phyloP scores from a whole-genome alignment of 331 rosid species.

The Pyrus hybrid region DNA sequence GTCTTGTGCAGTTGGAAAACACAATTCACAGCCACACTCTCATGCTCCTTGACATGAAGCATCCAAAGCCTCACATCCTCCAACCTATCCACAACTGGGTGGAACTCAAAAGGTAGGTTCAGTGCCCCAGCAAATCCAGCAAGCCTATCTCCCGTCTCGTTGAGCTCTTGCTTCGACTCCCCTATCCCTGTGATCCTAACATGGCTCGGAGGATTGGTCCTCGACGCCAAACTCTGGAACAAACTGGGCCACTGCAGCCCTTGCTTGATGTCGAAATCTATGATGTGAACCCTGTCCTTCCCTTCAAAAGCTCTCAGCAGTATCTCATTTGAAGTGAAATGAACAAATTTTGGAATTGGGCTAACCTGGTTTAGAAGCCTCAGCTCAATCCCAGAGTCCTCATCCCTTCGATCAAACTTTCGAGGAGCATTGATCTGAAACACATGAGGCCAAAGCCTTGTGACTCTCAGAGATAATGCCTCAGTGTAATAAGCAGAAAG shows the following conservation, averaged over 20 bases:
- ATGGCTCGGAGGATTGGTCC: conserved; percentile 81
- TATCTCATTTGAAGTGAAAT: conserved; percentile 88
- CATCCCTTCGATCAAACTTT: conserved; percentile 61
- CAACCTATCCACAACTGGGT: conserved; percentile 85
- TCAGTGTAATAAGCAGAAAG: conserved; percentile 67
- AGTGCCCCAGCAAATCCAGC: conserved; percentile 74
- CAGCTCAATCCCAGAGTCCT: conserved; percentile 52
- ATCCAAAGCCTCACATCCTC: conserved; percentile 98
- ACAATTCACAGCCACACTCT: conserved; percentile 77
- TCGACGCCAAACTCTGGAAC: conserved; percentile 80
- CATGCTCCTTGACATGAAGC: conserved; percentile 97
- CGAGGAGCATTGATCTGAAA: conserved; percentile 50
- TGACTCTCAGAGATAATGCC: conserved; percentile 68
- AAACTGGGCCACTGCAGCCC: conserved; percentile 99
- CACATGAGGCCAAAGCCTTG: conserved; percentile 78
- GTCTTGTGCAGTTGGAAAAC: conserved; percentile 81
- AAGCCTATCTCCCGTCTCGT: conserved; percentile 86
- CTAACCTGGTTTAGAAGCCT: conserved; percentile 78
- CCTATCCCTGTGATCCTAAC: conserved; percentile 88
- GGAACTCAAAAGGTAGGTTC: conserved; percentile 86
- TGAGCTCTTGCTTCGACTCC: conserved; percentile 84
- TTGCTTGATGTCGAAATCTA: conserved; percentile 87
- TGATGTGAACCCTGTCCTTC: conserved; percentile 89
- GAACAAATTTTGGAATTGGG: conserved; percentile 84
- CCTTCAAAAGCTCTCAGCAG: conserved; percentile 89